Evolutionary conservation across 2,329 filamentous ascomycete genomes (phyloP).

Genomic region (Verticillium nonalfalfae): DNA sequence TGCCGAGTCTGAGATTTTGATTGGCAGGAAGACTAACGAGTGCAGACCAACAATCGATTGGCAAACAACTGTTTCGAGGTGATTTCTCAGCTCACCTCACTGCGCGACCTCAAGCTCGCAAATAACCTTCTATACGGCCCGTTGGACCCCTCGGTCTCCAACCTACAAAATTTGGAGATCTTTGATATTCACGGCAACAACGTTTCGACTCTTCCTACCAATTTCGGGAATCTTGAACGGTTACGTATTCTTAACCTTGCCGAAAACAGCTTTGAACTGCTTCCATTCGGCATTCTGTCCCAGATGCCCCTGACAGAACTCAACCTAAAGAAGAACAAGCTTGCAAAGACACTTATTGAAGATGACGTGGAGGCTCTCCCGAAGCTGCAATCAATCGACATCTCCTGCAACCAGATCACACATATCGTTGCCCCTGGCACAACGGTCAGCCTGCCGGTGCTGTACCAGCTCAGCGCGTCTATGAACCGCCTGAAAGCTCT

Average conservation of each 20-base stretch:
- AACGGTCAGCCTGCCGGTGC: constrained; percentile 57
- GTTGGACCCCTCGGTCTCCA: constrained; percentile 56
- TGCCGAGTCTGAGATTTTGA: constrained; percentile 18
- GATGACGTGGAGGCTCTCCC: constrained; percentile 50
- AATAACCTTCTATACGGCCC: constrained; percentile 69
- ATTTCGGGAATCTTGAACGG: constrained; percentile 58
- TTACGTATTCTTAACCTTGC: constrained; percentile 74
- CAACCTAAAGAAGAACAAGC: constrained; percentile 68
- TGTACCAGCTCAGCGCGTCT: constrained; percentile 71
- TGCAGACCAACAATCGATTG: constrained; percentile 73
- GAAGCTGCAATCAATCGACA: constrained; percentile 67
- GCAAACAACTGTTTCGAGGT: constrained; percentile 65
- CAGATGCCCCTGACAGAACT: constrained; percentile 68
- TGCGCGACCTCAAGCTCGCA: constrained; percentile 77
- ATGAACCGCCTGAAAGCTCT: constrained; percentile 71
- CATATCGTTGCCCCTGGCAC: constrained; percentile 38
- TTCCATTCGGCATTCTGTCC: constrained; percentile 66
- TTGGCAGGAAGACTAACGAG: constrained; percentile 9
- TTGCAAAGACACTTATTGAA: constrained; percentile 67
- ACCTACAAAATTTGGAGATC: constrained; percentile 65
- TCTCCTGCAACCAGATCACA: constrained; percentile 68
- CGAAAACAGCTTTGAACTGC: constrained; percentile 65
- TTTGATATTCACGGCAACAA: constrained; percentile 79
- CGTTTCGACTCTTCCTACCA: constrained; percentile 62
- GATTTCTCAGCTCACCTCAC: constrained; percentile 62